Evolutionary conservation across 192 early-diverging fungal genomes (phyloP).

Genomic region (Umbelopsis vinacea): DNA sequence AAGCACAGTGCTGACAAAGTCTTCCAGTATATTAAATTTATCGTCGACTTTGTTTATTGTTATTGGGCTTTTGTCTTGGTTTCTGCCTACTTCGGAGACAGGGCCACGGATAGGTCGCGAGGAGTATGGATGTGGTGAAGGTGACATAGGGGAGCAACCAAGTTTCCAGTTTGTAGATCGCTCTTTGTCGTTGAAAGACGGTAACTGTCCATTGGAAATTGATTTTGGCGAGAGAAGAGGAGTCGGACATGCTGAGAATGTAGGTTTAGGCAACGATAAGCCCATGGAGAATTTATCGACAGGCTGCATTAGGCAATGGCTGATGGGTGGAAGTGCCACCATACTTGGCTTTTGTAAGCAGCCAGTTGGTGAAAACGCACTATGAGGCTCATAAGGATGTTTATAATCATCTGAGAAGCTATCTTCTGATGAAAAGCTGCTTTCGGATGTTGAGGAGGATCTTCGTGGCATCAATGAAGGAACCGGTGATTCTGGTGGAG

Average conservation of each 20-base stretch:
- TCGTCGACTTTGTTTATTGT: not conserved
- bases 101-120: not conserved
- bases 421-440: conserved; percentile 20
- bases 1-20: conserved; percentile 19
- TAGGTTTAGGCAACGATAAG: not conserved
- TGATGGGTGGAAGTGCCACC: conserved; percentile 6
- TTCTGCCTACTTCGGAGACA: not conserved
- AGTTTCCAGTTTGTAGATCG: not conserved
- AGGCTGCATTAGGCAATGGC: conserved; percentile 16
- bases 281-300: conserved; percentile 7
- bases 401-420: not conserved
- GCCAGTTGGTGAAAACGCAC: not conserved
- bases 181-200: not conserved
- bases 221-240: not conserved
- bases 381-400: not conserved
- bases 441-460: conserved; percentile 11
- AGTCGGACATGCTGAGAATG: not conserved
- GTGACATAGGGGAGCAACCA: not conserved
- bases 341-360: not conserved
- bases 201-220: not conserved
- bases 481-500: conserved; percentile 16
- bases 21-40: conserved; percentile 13
- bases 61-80: not conserved
- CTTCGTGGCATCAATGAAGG: conserved; percentile 21
- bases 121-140: not conserved